phyloP scores from a whole-genome alignment of 805 yeast genomes.

The Jamesozyma lodderae region DNA sequence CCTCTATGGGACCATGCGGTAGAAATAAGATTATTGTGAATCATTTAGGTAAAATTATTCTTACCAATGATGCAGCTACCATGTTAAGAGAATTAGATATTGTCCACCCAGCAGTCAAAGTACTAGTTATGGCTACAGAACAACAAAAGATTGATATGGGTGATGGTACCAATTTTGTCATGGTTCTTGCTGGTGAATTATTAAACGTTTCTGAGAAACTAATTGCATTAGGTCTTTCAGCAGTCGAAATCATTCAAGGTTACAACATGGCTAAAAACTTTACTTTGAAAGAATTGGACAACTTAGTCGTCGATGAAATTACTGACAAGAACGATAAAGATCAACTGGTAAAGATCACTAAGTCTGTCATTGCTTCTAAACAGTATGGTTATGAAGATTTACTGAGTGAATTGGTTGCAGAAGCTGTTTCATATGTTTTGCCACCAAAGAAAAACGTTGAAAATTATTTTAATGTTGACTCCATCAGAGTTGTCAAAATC shows the following conservation, averaged over 20 bases:
- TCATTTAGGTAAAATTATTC: slow-evolving; percentile 72
- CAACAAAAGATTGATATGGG: slow-evolving; percentile 98
- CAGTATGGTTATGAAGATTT: slow-evolving; percentile 83
- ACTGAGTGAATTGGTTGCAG: slow-evolving; percentile 68
- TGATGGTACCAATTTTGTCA: slow-evolving; percentile 86
- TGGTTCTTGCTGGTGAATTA: slow-evolving; percentile 87
- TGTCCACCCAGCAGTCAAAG: slow-evolving; percentile 94
- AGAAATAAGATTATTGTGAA: slow-evolving; percentile 93
- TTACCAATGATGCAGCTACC: slow-evolving; percentile 97
- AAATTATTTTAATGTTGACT: slow-evolving; percentile 74
- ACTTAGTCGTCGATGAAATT: slow-evolving; percentile 47
- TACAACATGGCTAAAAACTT: slow-evolving; percentile 77
- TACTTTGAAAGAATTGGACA: slow-evolving; percentile 59
- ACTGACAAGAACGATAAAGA: slow-evolving; percentile 40
- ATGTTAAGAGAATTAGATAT: slow-evolving; percentile 88
- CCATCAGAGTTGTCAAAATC: slow-evolving; percentile 89
- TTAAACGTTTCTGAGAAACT: slow-evolving; percentile 80
- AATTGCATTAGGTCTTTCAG: slow-evolving; percentile 74
- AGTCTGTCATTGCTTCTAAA: slow-evolving; percentile 86
- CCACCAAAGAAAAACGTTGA: slow-evolving; percentile 33
- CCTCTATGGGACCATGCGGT: slow-evolving; percentile 97
- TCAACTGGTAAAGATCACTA: slow-evolving; percentile 62
- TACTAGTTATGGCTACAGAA: slow-evolving; percentile 90
- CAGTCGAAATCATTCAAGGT: slow-evolving; percentile 90
- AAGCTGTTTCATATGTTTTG: slow-evolving; percentile 70